phyloP scores from a whole-genome alignment of 2,329 filamentous ascomycete species.

The Chrysosporium keratinophilum region DNA sequence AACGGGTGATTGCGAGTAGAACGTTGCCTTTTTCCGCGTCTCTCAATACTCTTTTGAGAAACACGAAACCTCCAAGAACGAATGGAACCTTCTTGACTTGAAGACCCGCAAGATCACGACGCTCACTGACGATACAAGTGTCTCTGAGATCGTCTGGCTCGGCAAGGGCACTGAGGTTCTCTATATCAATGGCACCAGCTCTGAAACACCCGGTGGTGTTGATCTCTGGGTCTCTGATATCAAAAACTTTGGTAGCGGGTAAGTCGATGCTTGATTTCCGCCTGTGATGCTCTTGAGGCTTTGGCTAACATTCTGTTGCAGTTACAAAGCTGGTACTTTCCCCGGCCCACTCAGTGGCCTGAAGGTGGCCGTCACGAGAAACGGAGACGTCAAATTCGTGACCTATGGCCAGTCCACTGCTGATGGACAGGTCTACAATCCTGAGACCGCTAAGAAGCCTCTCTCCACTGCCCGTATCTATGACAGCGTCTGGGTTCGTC shows the following conservation, averaged over 20 bases:
- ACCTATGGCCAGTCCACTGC: slow-evolving; percentile 54
- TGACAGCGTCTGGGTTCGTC: slow-evolving; percentile 63
- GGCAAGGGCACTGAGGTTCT: slow-evolving; percentile 50
- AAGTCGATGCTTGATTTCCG: slow-evolving; percentile 7
- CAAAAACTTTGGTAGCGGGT: slow-evolving; percentile 27
- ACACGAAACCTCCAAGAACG: slow-evolving; percentile 49
- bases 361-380: slow-evolving; percentile 28
- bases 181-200: slow-evolving; percentile 43
- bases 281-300: not conserved
- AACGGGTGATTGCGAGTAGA: slow-evolving; percentile 18
- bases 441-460: slow-evolving; percentile 49
- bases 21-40: slow-evolving; percentile 43
- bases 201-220: slow-evolving; percentile 31
- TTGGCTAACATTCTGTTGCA: slow-evolving; percentile 17
- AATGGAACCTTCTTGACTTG: slow-evolving; percentile 63
- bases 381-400: slow-evolving; percentile 43
- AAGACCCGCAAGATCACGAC: slow-evolving; percentile 53
- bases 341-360: slow-evolving; percentile 31
- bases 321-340: slow-evolving; percentile 32
- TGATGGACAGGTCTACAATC: slow-evolving; percentile 59
- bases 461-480: slow-evolving; percentile 60
- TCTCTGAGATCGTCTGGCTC: slow-evolving; percentile 68
- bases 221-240: slow-evolving; percentile 32
- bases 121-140: slow-evolving; percentile 54
- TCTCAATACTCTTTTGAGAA: slow-evolving; percentile 71